phyloP scores from a whole-genome alignment of 768 basidiomycete genomes.

The Phaffia australis region DNA sequence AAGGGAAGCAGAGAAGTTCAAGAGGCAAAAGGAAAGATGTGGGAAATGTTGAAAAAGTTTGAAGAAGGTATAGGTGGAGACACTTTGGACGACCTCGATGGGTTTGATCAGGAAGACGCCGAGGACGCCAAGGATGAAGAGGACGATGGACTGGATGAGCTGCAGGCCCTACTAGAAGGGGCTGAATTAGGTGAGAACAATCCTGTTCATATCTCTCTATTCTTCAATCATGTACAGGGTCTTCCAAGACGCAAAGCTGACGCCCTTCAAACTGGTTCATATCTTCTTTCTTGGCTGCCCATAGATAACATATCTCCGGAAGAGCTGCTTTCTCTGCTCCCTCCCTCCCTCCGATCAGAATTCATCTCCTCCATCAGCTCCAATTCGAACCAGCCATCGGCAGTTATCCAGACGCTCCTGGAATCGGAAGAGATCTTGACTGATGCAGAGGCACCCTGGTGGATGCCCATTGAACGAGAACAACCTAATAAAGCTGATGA shows the following conservation, averaged over 20 bases:
- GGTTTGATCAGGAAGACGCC: conserved; percentile 35
- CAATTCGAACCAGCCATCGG: background rate
- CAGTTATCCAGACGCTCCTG: conserved; percentile 15
- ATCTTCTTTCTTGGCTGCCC: conserved; percentile 44
- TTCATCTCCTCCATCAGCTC: conserved; percentile 17
- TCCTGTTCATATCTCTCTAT: background rate
- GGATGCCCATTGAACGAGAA: conserved; percentile 40
- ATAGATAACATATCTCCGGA: conserved; percentile 53
- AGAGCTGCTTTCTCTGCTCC: conserved; percentile 30
- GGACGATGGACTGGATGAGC: conserved; percentile 27
- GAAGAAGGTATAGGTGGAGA: conserved; percentile 51
- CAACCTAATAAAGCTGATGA: conserved; percentile 19
- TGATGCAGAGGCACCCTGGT: conserved; percentile 59
- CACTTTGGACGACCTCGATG: conserved; percentile 13
- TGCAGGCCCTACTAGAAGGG: conserved; percentile 43
- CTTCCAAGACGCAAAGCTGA: conserved; percentile 47
- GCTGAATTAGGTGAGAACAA: conserved; percentile 53
- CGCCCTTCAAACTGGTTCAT: conserved; percentile 53
- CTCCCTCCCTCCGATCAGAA: conserved; percentile 14
- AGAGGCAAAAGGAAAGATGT: conserved; percentile 55
- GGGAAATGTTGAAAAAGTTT: conserved; percentile 59
- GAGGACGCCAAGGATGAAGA: conserved; percentile 40
- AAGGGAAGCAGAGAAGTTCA: conserved; percentile 37
- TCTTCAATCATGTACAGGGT: conserved; percentile 37
- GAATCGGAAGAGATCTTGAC: conserved; percentile 42